These are phyloP conservation scores for Podila horticola DNA, from an alignment of 192 early-diverging fungal genomes.

Conservation along the genomic window DNA sequence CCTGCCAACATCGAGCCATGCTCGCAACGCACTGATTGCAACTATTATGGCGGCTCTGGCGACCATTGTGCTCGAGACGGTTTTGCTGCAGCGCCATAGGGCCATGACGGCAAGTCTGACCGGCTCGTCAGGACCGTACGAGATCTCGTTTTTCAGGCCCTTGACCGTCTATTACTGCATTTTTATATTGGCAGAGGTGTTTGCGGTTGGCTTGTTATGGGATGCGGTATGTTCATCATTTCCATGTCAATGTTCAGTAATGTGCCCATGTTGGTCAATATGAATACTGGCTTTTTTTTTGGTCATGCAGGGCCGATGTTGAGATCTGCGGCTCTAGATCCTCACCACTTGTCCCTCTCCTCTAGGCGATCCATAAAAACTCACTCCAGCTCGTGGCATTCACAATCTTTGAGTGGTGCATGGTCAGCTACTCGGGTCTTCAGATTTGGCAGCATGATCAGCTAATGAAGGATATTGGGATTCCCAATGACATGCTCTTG, in stretches of 20 bases:
- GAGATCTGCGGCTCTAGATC: too few relatives aligned
- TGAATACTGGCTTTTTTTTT: neutral
- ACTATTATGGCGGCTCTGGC: slow-evolving; percentile 16
- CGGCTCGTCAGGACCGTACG: slow-evolving; percentile 7
- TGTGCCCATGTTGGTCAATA: neutral
- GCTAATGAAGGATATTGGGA: slow-evolving; percentile 27
- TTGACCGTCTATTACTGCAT: slow-evolving; percentile 35
- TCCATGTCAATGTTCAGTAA: neutral
- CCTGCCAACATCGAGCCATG: slow-evolving; percentile 28
- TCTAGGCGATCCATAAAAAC: slow-evolving; percentile 47
- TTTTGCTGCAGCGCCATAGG: slow-evolving; percentile 20
- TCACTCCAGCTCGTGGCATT: slow-evolving; percentile 40
- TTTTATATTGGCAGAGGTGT: slow-evolving; percentile 38
- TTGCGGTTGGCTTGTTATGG: slow-evolving; percentile 41
- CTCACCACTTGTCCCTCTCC: neutral
- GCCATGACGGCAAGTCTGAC: slow-evolving; percentile 9
- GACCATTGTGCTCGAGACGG: slow-evolving; percentile 25
- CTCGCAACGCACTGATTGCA: slow-evolving; percentile 20
- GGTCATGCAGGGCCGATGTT: neutral
- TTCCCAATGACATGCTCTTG: slow-evolving; percentile 7
- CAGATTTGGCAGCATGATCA: slow-evolving; percentile 50
- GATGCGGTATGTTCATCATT: slow-evolving; percentile 28
- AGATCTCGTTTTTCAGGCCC: slow-evolving; percentile 34
- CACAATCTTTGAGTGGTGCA: slow-evolving; percentile 47
- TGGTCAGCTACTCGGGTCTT: slow-evolving; percentile 35